A percentile compares a stretch with the other conserved stretches of the same genome.
Evolutionary conservation across 768 basidiomycete genomes (phyloP).

Genomic region (Lentinus tigrinus): DNA sequence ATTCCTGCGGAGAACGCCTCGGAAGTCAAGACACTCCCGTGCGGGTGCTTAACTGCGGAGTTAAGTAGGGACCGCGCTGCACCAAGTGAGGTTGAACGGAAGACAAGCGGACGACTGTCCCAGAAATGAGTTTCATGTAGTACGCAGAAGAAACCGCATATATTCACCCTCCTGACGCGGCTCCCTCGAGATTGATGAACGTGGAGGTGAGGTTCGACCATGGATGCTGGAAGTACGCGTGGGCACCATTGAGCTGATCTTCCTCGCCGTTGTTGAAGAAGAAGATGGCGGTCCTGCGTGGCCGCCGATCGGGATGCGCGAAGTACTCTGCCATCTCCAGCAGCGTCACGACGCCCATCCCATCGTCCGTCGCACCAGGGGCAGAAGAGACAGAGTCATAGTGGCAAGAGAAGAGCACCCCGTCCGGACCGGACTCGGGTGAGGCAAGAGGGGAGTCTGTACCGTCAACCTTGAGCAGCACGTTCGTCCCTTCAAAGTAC

Average conservation of each 20-base stretch:
- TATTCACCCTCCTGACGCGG: slow-evolving; percentile 70
- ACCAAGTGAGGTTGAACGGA: slow-evolving; percentile 64
- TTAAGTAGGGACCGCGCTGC: slow-evolving; percentile 51
- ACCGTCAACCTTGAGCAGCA: slow-evolving; percentile 64
- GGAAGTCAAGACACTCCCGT: slow-evolving; percentile 66
- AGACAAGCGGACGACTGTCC: slow-evolving; percentile 70
- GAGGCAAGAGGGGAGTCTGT: slow-evolving; percentile 31
- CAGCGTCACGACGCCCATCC: slow-evolving; percentile 67
- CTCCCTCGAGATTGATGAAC: slow-evolving; percentile 84
- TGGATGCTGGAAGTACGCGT: slow-evolving; percentile 63
- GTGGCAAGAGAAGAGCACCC: slow-evolving; percentile 75
- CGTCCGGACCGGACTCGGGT: slow-evolving; percentile 27
- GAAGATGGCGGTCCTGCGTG: slow-evolving; percentile 66
- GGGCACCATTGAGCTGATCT: slow-evolving; percentile 71
- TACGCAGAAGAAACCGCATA: not conserved
- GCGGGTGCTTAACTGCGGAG: slow-evolving; percentile 54
- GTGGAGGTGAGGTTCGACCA: slow-evolving; percentile 65
- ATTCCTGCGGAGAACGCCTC: slow-evolving; percentile 68
- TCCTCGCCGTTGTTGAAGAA: slow-evolving; percentile 89
- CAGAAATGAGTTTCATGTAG: not conserved
- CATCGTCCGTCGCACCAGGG: slow-evolving; percentile 75
- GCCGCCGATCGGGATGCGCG: slow-evolving; percentile 37
- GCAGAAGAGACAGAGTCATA: slow-evolving; percentile 80
- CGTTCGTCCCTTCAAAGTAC: slow-evolving; percentile 69
- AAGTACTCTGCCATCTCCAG: slow-evolving; percentile 58